Evolutionary conservation across 208 protist species (phyloP).

Genomic region (Herpetomonas samuelpessoai): DNA sequence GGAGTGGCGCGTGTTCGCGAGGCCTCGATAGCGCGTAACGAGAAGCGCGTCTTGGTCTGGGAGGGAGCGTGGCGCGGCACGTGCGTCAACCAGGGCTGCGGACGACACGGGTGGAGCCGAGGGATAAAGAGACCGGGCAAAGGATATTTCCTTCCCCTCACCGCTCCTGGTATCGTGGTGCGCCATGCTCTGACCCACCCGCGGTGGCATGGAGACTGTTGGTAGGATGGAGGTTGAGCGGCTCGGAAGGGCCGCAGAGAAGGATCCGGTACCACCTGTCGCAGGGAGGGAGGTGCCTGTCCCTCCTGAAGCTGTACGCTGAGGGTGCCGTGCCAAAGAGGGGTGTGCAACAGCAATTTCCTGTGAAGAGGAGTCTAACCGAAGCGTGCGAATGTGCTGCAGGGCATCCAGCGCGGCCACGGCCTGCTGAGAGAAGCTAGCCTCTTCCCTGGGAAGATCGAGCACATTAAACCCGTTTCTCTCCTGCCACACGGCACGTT

Average conservation of each 20-base stretch:
- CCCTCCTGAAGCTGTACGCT: too few relatives aligned
- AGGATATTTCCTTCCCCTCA: too few relatives aligned
- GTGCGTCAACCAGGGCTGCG: conserved; percentile 1
- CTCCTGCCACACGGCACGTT: conserved; percentile 69
- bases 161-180: too few relatives aligned
- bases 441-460: conserved; percentile 49
- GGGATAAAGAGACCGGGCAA: too few relatives aligned
- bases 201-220: too few relatives aligned
- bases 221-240: too few relatives aligned
- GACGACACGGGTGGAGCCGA: too few relatives aligned
- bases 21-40: conserved; percentile 34
- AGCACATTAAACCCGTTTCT: conserved; percentile 47
- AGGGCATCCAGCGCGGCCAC: conserved; percentile 27
- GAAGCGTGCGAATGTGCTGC: conserved; percentile 24
- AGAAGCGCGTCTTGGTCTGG: conserved; percentile 22
- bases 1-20: conserved; percentile 26
- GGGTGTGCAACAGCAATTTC: too few relatives aligned
- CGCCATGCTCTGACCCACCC: too few relatives aligned
- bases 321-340: too few relatives aligned
- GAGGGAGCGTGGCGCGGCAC: conserved; percentile 4
- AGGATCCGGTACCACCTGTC: conserved; percentile 1
- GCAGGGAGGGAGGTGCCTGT: background rate
- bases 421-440: conserved; percentile 36
- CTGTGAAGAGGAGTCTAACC: too few relatives aligned
- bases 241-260: too few relatives aligned